These are phyloP conservation scores for Moesziomyces globuligerus DNA, from an alignment of 1,284 basidiomycete species.

Conservation along the genomic window DNA sequence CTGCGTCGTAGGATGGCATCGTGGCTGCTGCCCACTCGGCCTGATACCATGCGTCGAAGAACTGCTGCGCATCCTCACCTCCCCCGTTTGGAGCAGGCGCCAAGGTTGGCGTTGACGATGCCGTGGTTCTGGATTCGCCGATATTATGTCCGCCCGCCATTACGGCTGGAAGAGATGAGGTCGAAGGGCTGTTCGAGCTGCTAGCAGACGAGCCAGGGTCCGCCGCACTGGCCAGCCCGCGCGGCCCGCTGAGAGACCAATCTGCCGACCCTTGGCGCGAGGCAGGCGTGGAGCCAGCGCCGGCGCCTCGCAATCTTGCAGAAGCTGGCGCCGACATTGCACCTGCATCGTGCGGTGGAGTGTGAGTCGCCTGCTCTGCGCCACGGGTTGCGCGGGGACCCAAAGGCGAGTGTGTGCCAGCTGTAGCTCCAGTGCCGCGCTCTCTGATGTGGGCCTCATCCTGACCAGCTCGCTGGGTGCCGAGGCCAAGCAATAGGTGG, in stretches of 20 bases:
- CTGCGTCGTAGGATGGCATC: constrained; percentile 45
- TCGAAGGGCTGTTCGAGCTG: constrained; percentile 32
- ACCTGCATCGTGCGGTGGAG: constrained; percentile 10
- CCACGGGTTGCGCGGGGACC: neutral
- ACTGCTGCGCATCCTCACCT: constrained; percentile 48
- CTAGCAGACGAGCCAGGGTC: constrained; percentile 27
- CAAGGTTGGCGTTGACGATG: constrained; percentile 28
- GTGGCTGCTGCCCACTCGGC: constrained; percentile 53
- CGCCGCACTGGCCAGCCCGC: constrained; percentile 11
- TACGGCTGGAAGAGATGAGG: constrained; percentile 22
- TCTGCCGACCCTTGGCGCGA: constrained; percentile 37
- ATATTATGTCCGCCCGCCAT: constrained; percentile 1
- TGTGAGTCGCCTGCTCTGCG: neutral
- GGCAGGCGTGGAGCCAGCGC: constrained; percentile 8
- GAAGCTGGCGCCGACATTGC: neutral
- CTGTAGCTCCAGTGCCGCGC: neutral
- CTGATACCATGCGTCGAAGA: constrained; percentile 53
- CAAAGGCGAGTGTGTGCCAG: constrained; percentile 1
- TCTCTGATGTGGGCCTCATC: neutral
- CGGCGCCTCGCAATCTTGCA: neutral
- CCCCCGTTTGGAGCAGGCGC: constrained; percentile 23
- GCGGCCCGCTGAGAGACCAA: constrained; percentile 26
- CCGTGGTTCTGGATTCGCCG: constrained; percentile 20
- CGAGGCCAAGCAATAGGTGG: constrained; percentile 36
- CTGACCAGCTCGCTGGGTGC: constrained; percentile 4